Percentiles rank a stretch among this genome's conserved stretches.
phyloP scores from a whole-genome alignment of 2,329 filamentous ascomycete species.

The Penicillium sp. region DNA sequence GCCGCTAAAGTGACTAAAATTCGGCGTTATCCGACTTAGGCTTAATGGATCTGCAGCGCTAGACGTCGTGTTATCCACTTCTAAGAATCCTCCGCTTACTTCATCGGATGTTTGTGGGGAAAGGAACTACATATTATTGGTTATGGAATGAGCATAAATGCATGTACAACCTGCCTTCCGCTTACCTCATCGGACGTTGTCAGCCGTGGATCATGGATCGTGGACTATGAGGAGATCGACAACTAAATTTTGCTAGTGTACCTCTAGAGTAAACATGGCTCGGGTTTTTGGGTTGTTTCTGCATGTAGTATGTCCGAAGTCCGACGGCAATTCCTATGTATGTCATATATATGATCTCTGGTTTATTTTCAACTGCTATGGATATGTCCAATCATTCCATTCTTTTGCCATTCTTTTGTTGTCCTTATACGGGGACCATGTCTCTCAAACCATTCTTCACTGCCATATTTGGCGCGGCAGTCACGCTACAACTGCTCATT shows the following conservation, averaged over 20 bases:
- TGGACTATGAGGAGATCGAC: not conserved
- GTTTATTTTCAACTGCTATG: not conserved
- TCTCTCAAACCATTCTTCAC: not conserved
- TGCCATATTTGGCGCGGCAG: not conserved
- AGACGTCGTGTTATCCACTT: not conserved
- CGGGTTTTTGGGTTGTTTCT: not conserved
- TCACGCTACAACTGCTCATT: constrained; percentile 22
- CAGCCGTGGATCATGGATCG: not conserved
- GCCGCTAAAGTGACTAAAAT: not conserved
- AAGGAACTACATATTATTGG: no score
- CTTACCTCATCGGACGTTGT: not conserved
- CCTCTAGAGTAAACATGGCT: not conserved
- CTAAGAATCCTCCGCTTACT: not conserved
- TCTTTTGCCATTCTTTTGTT: not conserved
- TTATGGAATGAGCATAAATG: no score
- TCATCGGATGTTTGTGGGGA: not conserved
- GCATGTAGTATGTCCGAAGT: not conserved
- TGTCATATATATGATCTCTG: no score
- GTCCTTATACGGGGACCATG: not conserved
- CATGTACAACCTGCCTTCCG: not conserved
- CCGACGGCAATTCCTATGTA: not conserved
- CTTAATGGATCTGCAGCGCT: not conserved
- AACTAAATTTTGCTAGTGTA: not conserved
- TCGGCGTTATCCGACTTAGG: not conserved
- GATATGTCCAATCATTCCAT: not conserved